Base-by-base conservation (phyloP, 148 eudicot species). In the Rhododendron ovatum region DNA sequence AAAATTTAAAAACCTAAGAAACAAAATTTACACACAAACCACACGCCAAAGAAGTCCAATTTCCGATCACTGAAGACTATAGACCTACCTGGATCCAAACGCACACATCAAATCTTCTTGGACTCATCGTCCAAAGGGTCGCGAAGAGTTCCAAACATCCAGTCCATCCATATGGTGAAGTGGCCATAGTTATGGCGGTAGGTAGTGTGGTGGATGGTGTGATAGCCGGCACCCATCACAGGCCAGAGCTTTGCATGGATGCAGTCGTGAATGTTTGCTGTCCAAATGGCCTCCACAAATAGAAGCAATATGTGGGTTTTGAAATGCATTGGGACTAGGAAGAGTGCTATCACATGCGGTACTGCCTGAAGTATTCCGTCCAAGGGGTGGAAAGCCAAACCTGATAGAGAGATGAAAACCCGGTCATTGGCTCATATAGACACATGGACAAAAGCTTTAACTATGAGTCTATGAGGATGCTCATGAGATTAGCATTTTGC, bases 211-310 rank as follows among this genome's bases (percentile, higher is more conserved):
- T 97, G 99, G 78, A 95, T 92, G 65, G 98, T 97, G 84, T 97
- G 99, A 87, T 97, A 95, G 28, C 98, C 99, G 1, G 99, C 99
- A 30, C 99, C 99, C 99, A 97, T 97, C 7, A 97, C 92, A 0
- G 98, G 99, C 98, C 98, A 97, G 77, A 94, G 1, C 80, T 94
- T 93, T 7, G 92, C 98, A 45, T 97, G 86, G 41, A 97, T 91
- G 88, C 98, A 95, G 84, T 97, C 99, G 37, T 97, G 99, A 79
- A 97, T 94, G 59, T 97, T 97, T 26, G 96, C 96, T 1, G 98
- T 95, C 99, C 99, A 95, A 39, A 97, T 86, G 73, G 86, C 94
- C 86, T 95, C 99, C 1, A 94, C 48, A 74, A 93, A 94, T 26
- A 97, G 51, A 59, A 94, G 93, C 35, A 86, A 91, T 77, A 97